Base-by-base conservation (phyloP, 2,329 filamentous ascomycete species). In the Claviceps arundinis region DNA sequence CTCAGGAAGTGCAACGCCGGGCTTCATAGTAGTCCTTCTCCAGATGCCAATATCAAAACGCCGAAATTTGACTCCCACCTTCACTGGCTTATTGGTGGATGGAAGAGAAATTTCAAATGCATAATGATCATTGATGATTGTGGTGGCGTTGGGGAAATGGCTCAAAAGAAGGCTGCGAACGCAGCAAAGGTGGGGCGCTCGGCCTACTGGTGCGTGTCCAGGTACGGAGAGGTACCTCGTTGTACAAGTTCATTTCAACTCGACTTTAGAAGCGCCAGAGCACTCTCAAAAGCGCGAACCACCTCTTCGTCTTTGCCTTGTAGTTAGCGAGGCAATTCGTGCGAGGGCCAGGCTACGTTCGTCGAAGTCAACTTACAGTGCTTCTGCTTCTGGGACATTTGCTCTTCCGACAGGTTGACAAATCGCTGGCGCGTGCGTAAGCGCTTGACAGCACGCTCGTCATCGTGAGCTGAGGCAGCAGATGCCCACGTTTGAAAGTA, bases 401-500 rank as follows among this genome's bases (percentile, higher is more conserved):
- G 77, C 41, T 80, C 72, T 64, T 95, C 90, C 0, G 84, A 80
- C 44, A 88, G 73, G 56, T 84, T 80, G 34, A 95, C 87, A 64
- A 84, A 86, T 55, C 81, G 75, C 64, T 85, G 81, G 56, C 89
- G 82, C 2, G 90, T 96, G 62, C 84, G 85, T 46, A 95, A 74
- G 52, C 89, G 81, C 66, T 91, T 91, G 56, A 81, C 75, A 24
- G 87, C 85, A 52, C 90, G 79, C 54, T 84, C 82, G 52, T 86
- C 82, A 65, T 95, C 90, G 55, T 87, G 82, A 11, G 74, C 70
- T 37, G 82, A 77, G 1, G 85, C 84, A 13, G 85, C 80, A 19
- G 83, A 75, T 24, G 87, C 85, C 89, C 90, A 96, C 38, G 82
- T 70, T 53, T 77, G 76, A 65, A 95, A 95, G 64, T 85, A 86